Base-by-base conservation (phyloP, 306 rosid species). In the Fragaria ananassa region DNA sequence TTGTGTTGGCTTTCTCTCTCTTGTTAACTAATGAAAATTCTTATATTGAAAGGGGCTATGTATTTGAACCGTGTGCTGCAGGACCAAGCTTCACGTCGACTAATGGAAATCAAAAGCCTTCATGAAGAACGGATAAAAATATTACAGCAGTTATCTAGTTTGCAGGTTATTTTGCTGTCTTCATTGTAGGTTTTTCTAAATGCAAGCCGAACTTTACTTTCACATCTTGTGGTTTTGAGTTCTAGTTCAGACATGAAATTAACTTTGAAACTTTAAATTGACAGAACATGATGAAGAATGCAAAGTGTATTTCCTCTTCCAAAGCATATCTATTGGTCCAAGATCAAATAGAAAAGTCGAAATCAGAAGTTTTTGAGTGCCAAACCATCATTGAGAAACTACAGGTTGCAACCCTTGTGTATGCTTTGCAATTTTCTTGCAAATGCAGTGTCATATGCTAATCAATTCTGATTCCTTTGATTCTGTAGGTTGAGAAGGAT, bases 371-470 rank as follows among this genome's bases (percentile, higher is more conserved):
- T 72, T 76, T 68, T 39, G 79, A 89, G 81, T 93, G 83, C 84
- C 98, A 83, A 83, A 87, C 93, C 71, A 82, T 83, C 70, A 82
- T 82, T 15, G 92, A 92, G 91, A 95, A 91, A 89, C 93, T 91
- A 79, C 99, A 95, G 99, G 99, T 95, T 86, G 97, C 91, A 81
- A 89, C 87, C 88, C 90, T 93, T 92, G 74, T 93, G 90, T 89
- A 92, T 92, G 88, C 91, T 88, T 75, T 76, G 49, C 47, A 70
- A 4, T 80, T 78, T 60, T 45, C 71, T 80, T 67, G n/a, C 67
- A 56, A 74, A 56, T 72, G 23, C 81, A 56, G 66, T 61, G 54
- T 80, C 75, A 74, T 87, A 73, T 54, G 75, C 80, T 84, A 85
- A 86, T 79, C 1, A 21, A 62, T 46, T 61, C 39, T 74, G 67